A percentile compares a stretch with the other conserved stretches of the same genome.
These are phyloP conservation scores for Urtica urens DNA, from an alignment of 306 rosid species.

Conservation along the genomic window DNA sequence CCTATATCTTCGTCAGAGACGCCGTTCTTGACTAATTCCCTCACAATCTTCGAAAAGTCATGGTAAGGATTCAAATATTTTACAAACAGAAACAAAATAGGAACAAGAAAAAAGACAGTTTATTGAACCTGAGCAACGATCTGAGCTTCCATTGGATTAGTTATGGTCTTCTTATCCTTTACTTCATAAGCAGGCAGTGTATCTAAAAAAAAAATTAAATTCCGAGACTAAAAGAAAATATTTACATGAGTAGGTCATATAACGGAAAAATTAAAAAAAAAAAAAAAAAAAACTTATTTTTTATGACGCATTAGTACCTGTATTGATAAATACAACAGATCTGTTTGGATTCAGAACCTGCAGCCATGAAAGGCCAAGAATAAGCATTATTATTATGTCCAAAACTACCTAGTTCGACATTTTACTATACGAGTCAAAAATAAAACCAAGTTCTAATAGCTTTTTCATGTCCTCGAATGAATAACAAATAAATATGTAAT, in stretches of 20 bases:
- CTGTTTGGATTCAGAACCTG: conserved; percentile 71
- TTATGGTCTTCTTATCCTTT: conserved; percentile 53
- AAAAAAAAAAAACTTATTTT: neutral
- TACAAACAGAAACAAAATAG: conserved; percentile 2
- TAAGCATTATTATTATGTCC: neutral
- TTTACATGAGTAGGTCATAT: neutral
- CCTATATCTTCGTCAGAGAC: conserved; percentile 62
- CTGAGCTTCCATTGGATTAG: conserved; percentile 76
- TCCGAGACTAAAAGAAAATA: conserved; percentile 8
- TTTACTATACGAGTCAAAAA: too few relatives aligned
- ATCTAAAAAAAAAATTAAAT: conserved; percentile 32
- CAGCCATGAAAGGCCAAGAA: conserved; percentile 13
- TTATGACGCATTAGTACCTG: conserved; percentile 51
- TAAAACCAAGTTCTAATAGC: too few relatives aligned
- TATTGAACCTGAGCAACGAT: conserved; percentile 56
- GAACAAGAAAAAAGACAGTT: neutral
- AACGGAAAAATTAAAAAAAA: neutral
- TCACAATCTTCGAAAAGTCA: conserved; percentile 52
- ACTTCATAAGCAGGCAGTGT: conserved; percentile 69
- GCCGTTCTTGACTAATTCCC: conserved; percentile 57
- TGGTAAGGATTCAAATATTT: too few relatives aligned
- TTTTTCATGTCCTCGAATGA: too few relatives aligned
- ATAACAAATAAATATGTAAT: neutral
- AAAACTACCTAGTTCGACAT: too few relatives aligned
- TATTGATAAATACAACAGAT: conserved; percentile 79